phyloP scores from a whole-genome alignment of 768 basidiomycete species.

The Panellus pusillus region DNA sequence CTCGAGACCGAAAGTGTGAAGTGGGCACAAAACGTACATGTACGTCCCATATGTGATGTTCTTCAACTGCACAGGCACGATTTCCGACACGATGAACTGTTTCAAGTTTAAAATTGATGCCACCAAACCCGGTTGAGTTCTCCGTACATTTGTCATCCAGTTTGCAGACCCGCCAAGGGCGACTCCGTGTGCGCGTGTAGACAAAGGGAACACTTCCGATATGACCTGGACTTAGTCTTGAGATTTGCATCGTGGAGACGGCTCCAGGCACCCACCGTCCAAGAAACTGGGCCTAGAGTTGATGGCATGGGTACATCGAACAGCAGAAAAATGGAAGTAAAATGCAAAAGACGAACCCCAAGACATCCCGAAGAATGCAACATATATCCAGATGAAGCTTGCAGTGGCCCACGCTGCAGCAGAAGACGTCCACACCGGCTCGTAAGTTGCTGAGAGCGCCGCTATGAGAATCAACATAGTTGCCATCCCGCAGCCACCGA shows the following conservation, averaged over 20 bases:
- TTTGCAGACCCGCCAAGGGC: slow-evolving; percentile 42
- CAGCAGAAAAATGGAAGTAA: background rate
- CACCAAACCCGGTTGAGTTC: background rate
- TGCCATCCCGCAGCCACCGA: slow-evolving; percentile 36
- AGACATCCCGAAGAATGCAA: slow-evolving; percentile 35
- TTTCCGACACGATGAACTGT: slow-evolving; percentile 24
- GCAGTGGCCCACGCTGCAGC: slow-evolving; percentile 29
- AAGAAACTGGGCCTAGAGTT: slow-evolving; percentile 19
- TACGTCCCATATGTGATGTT: slow-evolving; percentile 36
- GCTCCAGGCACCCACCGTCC: slow-evolving; percentile 21
- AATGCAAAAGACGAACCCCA: slow-evolving; percentile 25
- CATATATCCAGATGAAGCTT: slow-evolving; percentile 42
- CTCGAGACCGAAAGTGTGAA: background rate
- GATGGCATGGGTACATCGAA: background rate
- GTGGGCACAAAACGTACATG: slow-evolving; percentile 13
- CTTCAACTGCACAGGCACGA: slow-evolving; percentile 36
- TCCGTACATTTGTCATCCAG: slow-evolving; percentile 37
- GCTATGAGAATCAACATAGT: slow-evolving; percentile 23
- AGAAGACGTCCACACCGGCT: slow-evolving; percentile 24
- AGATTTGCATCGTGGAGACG: background rate
- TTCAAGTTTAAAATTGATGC: background rate
- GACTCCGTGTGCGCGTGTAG: slow-evolving; percentile 40
- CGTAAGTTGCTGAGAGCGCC: slow-evolving; percentile 18
- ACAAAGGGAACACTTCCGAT: slow-evolving; percentile 43
- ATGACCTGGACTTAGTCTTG: slow-evolving; percentile 22